phyloP scores from a whole-genome alignment of 441 rosid species.

The Mallotus japonicus region DNA sequence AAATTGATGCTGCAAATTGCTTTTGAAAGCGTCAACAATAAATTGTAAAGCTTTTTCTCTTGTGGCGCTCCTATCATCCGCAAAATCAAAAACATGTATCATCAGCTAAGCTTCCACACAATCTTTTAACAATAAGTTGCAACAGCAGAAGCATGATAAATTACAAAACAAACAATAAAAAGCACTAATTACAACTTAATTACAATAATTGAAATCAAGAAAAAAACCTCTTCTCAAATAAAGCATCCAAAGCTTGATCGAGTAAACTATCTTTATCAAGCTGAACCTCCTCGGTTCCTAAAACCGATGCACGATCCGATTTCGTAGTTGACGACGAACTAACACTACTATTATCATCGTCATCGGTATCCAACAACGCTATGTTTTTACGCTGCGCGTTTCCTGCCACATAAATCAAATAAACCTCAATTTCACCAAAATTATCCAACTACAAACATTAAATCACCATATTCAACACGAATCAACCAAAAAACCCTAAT shows the following conservation, averaged over 20 bases:
- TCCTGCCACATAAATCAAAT: slow-evolving; percentile 32
- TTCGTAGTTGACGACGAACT: slow-evolving; percentile 66
- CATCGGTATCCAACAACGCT: slow-evolving; percentile 59
- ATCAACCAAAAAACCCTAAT: slow-evolving; percentile 8
- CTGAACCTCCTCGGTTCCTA: slow-evolving; percentile 57
- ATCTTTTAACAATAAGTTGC: too few species aligned
- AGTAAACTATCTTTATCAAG: slow-evolving; percentile 58
- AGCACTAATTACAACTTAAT: background rate
- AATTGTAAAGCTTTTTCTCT: slow-evolving; percentile 77
- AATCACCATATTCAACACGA: background rate
- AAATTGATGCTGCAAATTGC: slow-evolving; percentile 68
- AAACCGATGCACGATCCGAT: slow-evolving; percentile 55
- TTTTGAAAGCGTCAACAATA: slow-evolving; percentile 73
- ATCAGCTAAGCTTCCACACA: background rate
- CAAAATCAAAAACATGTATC: background rate
- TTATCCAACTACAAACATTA: background rate
- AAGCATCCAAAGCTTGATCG: slow-evolving; percentile 82
- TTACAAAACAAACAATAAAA: too few species aligned
- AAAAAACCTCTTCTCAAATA: slow-evolving; percentile 74
- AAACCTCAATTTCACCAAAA: background rate
- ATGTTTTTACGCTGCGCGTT: slow-evolving; percentile 56
- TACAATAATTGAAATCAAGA: background rate
- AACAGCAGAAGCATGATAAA: background rate
- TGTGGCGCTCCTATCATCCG: slow-evolving; percentile 68
- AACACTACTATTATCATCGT: slow-evolving; percentile 79